Base-by-base conservation (phyloP, 2,329 filamentous ascomycete genomes). In the Gremmenia infestans region DNA sequence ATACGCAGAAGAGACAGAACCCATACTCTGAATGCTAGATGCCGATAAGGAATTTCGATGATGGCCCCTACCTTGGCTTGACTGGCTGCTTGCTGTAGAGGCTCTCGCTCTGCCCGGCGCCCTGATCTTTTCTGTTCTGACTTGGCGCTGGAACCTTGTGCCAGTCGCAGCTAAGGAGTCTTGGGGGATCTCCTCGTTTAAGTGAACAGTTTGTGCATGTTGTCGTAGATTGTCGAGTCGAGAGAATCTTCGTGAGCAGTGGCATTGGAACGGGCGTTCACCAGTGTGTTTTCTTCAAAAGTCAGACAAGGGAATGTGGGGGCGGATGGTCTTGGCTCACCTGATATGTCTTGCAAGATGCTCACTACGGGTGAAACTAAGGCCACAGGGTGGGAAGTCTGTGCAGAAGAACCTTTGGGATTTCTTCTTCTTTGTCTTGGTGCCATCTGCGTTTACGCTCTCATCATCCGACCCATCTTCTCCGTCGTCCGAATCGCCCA, bases 181-280 rank as follows among this genome's bases (percentile, higher is more conserved):
- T 42, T 86, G 85, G 3, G 94, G 94, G 36, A 99, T 99, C 55
- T 97, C 91, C 71, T 97, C 94, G 71, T 97, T 97, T 56, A 96
- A 89, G 71, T 99, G 94, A 1, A 99, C 94, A 0, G 94, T 97
- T 72, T 97, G 92, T 46, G 94, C 94, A 78, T 99, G 94, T 70
- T 99, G 94, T 57, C 94, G 85, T 51, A 99, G 77, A 69, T 99
- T 99, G 72, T 99, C 93, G 47, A 97, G 81, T 49, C 93, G 84
- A 9, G 94, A 97, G 71, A 99, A 99, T 54, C 91, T 84, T 50
- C 94, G 84, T 2, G 88, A 90, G 72, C 94, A 99, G 72, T 97
- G 94, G 65, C 94, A 99, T 72, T 95, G 89, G 67, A 97, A 99
- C 0, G 94, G 94, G 28, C 94, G 86, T 76, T 99, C 94, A 52